Conservation (phyloP, 2,329 filamentous ascomycete genomes). For the Teratosphaeria epicoccoides region DNA sequence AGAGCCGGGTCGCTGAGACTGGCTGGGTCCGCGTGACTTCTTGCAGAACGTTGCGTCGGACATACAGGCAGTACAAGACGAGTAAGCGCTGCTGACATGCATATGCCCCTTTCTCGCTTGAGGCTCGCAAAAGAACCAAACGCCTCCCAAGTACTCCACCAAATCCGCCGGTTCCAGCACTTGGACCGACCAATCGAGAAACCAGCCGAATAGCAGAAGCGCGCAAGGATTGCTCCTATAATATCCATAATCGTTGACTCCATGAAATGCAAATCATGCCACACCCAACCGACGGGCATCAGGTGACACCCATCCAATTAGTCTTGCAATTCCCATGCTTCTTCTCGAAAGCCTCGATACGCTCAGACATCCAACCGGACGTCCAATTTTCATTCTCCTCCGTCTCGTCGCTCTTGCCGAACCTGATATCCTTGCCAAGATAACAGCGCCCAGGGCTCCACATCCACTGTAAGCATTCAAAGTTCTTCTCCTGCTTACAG, state of each 20-base stretch:
- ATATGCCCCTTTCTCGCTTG: not conserved
- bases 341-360: conserved; percentile 14
- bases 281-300: no score
- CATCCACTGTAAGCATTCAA: conserved; percentile 28
- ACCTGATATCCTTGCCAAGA: conserved; percentile 21
- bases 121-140: not conserved
- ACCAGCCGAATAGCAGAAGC: not conserved
- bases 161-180: not conserved
- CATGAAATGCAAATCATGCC: not conserved
- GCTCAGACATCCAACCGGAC: conserved; percentile 22
- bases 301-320: not conserved
- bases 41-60: no score
- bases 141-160: not conserved
- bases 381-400: conserved; percentile 19
- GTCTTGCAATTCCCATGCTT: conserved; percentile 8
- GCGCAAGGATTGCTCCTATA: not conserved
- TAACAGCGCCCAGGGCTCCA: conserved; percentile 24
- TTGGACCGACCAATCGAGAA: not conserved
- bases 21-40: no score
- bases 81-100: not conserved
- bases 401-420: conserved; percentile 24
- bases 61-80: not conserved
- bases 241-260: not conserved
- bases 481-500: conserved; percentile 11
- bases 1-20: no score